Conservation (phyloP, 305 asterid genomes). For the Salvia sclarea region DNA sequence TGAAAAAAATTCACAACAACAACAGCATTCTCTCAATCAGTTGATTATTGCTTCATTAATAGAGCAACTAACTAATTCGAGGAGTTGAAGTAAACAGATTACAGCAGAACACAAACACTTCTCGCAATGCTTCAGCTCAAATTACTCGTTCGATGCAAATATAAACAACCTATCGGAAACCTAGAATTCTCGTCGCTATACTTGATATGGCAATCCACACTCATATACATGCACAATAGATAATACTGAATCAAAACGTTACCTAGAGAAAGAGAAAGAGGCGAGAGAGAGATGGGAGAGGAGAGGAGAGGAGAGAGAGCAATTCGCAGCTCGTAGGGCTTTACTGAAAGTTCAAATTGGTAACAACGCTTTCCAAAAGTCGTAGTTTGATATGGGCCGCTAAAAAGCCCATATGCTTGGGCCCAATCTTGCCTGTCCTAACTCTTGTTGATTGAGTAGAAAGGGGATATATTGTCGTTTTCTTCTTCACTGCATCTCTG, state of each 20-base stretch:
- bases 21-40: slow-evolving; percentile 21
- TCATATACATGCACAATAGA: not conserved
- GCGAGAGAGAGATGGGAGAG: not conserved
- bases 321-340: slow-evolving; percentile 30
- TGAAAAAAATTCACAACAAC: slow-evolving; percentile 32
- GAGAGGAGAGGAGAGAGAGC: not conserved
- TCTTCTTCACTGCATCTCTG: too few species aligned
- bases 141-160: slow-evolving; percentile 6
- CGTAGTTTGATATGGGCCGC: not conserved
- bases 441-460: too few species aligned
- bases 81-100: not conserved
- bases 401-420: not conserved
- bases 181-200: not conserved
- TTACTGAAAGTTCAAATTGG: slow-evolving; percentile 10
- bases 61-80: not conserved
- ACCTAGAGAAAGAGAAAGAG: slow-evolving; percentile 14
- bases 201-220: not conserved
- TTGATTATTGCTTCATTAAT: slow-evolving; percentile 12
- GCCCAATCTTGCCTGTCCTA: not conserved
- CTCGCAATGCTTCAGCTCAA: slow-evolving; percentile 18
- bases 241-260: slow-evolving; percentile 8
- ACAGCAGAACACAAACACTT: not conserved
- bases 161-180: not conserved
- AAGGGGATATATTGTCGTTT: too few species aligned
- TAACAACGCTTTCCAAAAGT: not conserved